Evolutionary conservation across 768 basidiomycete species (phyloP), one percentile per base, ranked within the genome.

Genomic region (Suillus discolor): DNA sequence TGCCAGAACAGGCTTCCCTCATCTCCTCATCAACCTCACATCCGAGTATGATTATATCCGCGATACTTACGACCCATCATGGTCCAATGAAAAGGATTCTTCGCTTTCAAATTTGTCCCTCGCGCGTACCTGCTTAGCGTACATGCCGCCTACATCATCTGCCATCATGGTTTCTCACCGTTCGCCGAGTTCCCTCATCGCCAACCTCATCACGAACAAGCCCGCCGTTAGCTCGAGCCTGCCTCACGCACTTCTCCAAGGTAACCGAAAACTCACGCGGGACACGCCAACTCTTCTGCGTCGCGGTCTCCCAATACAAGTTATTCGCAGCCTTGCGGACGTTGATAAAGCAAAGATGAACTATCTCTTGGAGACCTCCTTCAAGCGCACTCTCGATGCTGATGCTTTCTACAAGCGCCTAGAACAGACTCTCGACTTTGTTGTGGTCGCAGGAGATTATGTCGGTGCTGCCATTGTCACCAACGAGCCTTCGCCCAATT

Each of bases 151-250:
- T 8, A 86, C 92, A 3, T 94, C 97, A 2, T 97, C 96, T 18
- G 97, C 96, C 15, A 84, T 99, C 69, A 92, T 99, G 89, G 97
- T 99, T 59, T 97, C 95, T 16, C 97, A 99, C 79, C 93, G 96
- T 60, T 97, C 96, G 1, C 93, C 96, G 0, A 94, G 93, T 67
- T 94, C 94, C 3, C 87, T 99, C 67, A 99, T 99, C 71, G 97
- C 88, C 55, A 99, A 99, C 78, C 85, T 99, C 34, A 96, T 99
- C 73, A 99, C 97, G 39, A 99, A 99, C 77, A 97, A 96, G 74
- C 97, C 97, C 3, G 95, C 94, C 9, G 89, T 97, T 66, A 96
- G 94, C 71, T 97, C 96, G 3, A 96, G 94, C 70, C 84, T 99
- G 41, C 96, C 97, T 54, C 95, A 97, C 71, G 94, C 97, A 7